Conservation (phyloP, 176 grass and related monocot genomes). For the Oryza meyeriana region DNA sequence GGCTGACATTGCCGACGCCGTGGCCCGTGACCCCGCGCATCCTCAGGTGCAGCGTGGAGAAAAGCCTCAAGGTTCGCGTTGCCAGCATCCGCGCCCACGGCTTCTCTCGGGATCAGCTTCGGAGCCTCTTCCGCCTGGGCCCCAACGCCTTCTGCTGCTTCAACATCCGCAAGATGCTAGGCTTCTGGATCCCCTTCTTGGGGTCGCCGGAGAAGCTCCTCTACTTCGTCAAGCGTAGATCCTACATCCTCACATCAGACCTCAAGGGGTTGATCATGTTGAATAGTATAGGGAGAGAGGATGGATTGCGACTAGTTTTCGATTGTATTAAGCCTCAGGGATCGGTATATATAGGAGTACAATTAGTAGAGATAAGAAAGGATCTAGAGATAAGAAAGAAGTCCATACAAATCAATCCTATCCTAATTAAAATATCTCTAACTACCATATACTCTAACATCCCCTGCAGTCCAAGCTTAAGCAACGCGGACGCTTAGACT, state of each 20-base stretch:
- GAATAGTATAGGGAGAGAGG: no score
- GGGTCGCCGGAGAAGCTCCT: conserved; percentile 36
- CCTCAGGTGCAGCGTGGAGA: conserved; percentile 48
- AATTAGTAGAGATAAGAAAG: no score
- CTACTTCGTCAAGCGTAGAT: conserved; percentile 17
- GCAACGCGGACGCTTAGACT: no score
- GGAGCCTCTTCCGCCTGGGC: neutral
- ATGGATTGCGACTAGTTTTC: no score
- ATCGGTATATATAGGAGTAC: no score
- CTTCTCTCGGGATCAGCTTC: conserved; percentile 31
- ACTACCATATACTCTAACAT: no score
- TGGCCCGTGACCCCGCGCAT: conserved; percentile 36
- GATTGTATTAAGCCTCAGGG: no score
- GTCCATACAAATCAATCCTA: no score
- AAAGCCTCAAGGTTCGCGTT: conserved; percentile 38
- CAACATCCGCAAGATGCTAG: conserved; percentile 40
- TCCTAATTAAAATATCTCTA: no score
- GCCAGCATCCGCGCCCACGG: conserved; percentile 28
- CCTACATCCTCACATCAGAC: conserved; percentile 26
- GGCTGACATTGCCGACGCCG: conserved; percentile 31
- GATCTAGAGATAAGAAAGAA: no score
- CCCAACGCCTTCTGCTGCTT: conserved; percentile 11
- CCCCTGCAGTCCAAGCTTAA: no score
- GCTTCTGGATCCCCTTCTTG: conserved; percentile 41
- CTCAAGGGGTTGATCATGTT: conserved; percentile 3